phyloP scores from a whole-genome alignment of 2,329 filamentous ascomycete genomes.

The Boeremia lycopersici region DNA sequence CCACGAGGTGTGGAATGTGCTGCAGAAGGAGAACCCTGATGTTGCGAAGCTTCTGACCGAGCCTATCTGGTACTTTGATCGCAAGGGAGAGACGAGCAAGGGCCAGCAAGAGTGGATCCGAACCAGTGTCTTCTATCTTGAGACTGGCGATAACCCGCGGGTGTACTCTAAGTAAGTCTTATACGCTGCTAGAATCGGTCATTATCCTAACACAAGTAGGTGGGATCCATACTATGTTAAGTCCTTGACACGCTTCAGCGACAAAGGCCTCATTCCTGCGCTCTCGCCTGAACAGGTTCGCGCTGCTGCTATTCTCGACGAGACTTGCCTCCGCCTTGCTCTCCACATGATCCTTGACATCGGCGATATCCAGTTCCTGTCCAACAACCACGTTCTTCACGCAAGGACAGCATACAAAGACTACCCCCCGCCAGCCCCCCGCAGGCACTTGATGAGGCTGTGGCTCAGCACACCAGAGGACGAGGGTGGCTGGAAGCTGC shows the following conservation, averaged over 20 bases:
- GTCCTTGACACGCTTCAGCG: constrained; percentile 75
- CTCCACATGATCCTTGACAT: constrained; percentile 87
- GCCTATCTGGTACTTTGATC: constrained; percentile 90
- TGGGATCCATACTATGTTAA: constrained; percentile 90
- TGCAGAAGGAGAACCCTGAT: constrained; percentile 77
- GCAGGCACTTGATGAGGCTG: constrained; percentile 79
- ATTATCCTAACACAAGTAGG: constrained; percentile 36
- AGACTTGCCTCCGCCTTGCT: constrained; percentile 73
- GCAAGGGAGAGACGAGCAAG: constrained; percentile 79
- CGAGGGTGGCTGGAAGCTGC: constrained; percentile 85
- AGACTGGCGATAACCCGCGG: constrained; percentile 68
- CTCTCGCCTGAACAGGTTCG: constrained; percentile 71
- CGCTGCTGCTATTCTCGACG: constrained; percentile 73
- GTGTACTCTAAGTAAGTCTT: constrained; percentile 72
- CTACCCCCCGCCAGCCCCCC: constrained; percentile 68
- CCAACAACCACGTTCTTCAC: constrained; percentile 81
- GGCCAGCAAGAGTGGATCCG: constrained; percentile 78
- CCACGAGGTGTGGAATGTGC: constrained; percentile 80
- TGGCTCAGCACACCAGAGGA: constrained; percentile 83
- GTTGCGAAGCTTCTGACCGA: constrained; percentile 75
- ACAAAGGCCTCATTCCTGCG: constrained; percentile 73
- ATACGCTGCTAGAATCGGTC: not conserved
- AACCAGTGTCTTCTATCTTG: constrained; percentile 76
- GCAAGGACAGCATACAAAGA: constrained; percentile 81
- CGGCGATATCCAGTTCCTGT: constrained; percentile 86